Evolutionary conservation across 352 stramenopile genomes (phyloP), one percentile per base, ranked within the genome.

Genomic region (Globisporangium apiculatum): DNA sequence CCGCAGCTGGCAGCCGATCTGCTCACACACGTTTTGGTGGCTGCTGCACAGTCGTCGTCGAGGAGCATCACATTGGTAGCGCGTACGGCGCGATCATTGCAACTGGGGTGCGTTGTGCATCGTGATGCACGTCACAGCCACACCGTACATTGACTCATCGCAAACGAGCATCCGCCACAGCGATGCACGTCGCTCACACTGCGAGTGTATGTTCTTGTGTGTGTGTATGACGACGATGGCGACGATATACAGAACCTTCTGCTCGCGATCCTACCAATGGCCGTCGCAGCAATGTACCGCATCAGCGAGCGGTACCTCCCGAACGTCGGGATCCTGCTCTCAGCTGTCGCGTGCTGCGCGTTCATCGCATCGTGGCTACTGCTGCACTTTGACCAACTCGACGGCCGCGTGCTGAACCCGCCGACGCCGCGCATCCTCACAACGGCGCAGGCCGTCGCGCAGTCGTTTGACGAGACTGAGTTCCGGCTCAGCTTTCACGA

Each of bases 81-180:
- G 88, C 85, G 0, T 96, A 94, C 56, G 88, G 88, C 11, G 66
- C 89, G 0, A 89, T 94, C 43, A 88, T 86, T 12, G 78, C 78
- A 3, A 67, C 90, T 9, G 86, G 68, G 51, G 73, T 80, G 54
- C 15, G 31, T 53, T 14, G 14, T 51, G 11, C 2, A 9, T 40
- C 24, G 3, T 31, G 24, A 31, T 31, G 24, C 2, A 31, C 24
- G 24, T 31, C 2, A 31, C 2, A 31, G 2, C 1, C 24, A 31
- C 24, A 31, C 24, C 24, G 24, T 31, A 31, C 24, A 31, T 3
- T 31, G 24, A 31, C 24, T 31, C 2, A 2, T 31, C 3, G 24
- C 24, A 3, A 31, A 31, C 24, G 24, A 31, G 24, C 24, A 31
- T 31, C 24, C 24, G 2, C 24, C 24, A 3, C 1, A 31, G 24